Evolutionary conservation across 164 flowering plant genomes (phyloP), one percentile per base, ranked within the genome.

Genomic region (Taxillus chinensis): DNA sequence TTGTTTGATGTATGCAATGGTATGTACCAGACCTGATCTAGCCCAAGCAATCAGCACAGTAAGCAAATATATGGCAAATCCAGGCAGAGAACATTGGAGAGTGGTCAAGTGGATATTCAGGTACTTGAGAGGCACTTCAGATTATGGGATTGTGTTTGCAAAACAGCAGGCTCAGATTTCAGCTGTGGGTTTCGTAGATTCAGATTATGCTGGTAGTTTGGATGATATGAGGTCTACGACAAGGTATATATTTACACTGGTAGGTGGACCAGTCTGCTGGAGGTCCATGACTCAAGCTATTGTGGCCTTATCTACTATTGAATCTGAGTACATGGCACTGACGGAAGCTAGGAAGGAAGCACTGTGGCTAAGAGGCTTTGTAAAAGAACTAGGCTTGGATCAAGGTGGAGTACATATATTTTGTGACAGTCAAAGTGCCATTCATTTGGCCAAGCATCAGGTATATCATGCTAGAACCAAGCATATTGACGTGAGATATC

Each of bases 341-440:
- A 52, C 55, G 4, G 55, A 52, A 52, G 55, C 5, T 14, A 13
- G 4, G 6, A 52, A 52, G 12, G 55, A 52, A 4, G 55, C 55
- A 5, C 4, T 11, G 5, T 17, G 55, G 55, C 12, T 52, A 52
- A 5, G 27, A 5, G 55, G 55, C 5, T 13, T 52, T 14, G 55
- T 52, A 5, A 17, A 5, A 5, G 55, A 52, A 11, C 55, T 52
- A 5, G 15, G 55, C 6, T 5, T 52, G 7, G 12, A 5, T 5
- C 55, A 52, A 13, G 55, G 12, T 17, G 12, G 7, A 14, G 12
- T 11, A 4, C 5, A 5, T 52, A 11, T 52, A 52, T 52, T 14
- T 14, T 52, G 7, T 5, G 55, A 52, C 12, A 52, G 55, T 52
- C 55, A 52, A 52, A 52, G 55, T 52, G 55, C 55, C 12, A 52